Percentiles rank a stretch among this genome's conserved stretches.
Evolutionary conservation across 1,284 basidiomycete genomes (phyloP).

Genomic region (Leccinum pachyderme): DNA sequence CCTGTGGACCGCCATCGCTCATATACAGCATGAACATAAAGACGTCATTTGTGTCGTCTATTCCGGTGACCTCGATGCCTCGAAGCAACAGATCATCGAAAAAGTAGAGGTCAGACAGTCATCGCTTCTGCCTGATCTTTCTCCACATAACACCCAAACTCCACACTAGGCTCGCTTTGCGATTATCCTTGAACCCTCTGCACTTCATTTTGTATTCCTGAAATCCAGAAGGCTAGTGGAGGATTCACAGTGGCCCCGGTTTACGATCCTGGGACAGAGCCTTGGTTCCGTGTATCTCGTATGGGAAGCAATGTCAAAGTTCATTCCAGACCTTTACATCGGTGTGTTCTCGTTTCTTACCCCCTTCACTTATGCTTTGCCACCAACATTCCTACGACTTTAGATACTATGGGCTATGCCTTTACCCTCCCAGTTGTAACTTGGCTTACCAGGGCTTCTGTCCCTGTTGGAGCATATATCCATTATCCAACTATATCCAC

Average conservation of each 20-base stretch:
- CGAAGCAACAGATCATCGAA: constrained; percentile 79
- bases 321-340: constrained; percentile 89
- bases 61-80: constrained; percentile 80
- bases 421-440: constrained; percentile 85
- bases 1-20: constrained; percentile 87
- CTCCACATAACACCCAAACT: neutral
- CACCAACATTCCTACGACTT: neutral
- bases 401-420: constrained; percentile 98
- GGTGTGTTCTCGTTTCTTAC: constrained; percentile 46
- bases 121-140: neutral
- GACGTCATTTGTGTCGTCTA: constrained; percentile 83
- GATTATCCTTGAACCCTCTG: constrained; percentile 64
- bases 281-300: constrained; percentile 83
- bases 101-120: constrained; percentile 70
- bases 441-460: constrained; percentile 47
- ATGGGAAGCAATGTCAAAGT: constrained; percentile 72
- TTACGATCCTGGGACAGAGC: constrained; percentile 91
- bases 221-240: constrained; percentile 72
- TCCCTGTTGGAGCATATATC: constrained; percentile 87
- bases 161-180: constrained; percentile 75
- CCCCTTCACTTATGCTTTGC: neutral
- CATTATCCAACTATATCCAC: constrained; percentile 97
- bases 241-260: constrained; percentile 80
- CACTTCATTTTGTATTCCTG: constrained; percentile 80
- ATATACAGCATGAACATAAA: constrained; percentile 73